Conservation (phyloP, 306 rosid species). For the Trifolium pratense region DNA sequence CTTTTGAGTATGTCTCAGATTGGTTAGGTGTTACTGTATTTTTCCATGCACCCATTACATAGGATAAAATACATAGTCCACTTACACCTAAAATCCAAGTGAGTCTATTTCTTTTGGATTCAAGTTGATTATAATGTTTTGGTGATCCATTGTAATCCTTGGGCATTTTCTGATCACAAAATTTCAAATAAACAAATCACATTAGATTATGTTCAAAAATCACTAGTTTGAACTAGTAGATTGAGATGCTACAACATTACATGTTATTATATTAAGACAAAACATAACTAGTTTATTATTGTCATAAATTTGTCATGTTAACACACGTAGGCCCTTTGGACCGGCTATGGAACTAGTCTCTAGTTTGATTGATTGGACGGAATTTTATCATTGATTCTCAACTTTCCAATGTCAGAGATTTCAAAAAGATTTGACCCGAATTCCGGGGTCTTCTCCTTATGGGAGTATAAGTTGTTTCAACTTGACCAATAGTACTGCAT, state of each 20-base stretch:
- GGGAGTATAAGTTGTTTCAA: not conserved
- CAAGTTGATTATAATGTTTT: slow-evolving; percentile 69
- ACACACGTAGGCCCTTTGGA: not conserved
- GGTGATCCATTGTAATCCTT: slow-evolving; percentile 89
- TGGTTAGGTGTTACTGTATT: slow-evolving; percentile 52
- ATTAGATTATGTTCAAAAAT: slow-evolving; percentile 26
- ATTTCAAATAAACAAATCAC: slow-evolving; percentile 12
- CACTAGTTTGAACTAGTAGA: not conserved
- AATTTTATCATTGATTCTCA: not conserved
- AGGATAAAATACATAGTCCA: slow-evolving; percentile 76
- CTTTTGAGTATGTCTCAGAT: slow-evolving; percentile 56
- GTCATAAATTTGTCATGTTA: not conserved
- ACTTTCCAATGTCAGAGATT: not conserved
- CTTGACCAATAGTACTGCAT: not conserved
- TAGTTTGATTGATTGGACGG: not conserved
- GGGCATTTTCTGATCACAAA: slow-evolving; percentile 55
- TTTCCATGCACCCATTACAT: slow-evolving; percentile 81
- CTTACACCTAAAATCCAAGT: slow-evolving; percentile 78
- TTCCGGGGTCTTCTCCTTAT: not conserved
- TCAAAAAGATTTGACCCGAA: not conserved
- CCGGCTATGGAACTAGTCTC: not conserved
- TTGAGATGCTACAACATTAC: not conserved
- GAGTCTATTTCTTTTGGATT: slow-evolving; percentile 70
- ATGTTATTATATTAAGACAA: not conserved
- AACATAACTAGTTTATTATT: not conserved